Evolutionary conservation across 2,329 filamentous ascomycete species (phyloP).

Genomic region (Claviceps arundinis): DNA sequence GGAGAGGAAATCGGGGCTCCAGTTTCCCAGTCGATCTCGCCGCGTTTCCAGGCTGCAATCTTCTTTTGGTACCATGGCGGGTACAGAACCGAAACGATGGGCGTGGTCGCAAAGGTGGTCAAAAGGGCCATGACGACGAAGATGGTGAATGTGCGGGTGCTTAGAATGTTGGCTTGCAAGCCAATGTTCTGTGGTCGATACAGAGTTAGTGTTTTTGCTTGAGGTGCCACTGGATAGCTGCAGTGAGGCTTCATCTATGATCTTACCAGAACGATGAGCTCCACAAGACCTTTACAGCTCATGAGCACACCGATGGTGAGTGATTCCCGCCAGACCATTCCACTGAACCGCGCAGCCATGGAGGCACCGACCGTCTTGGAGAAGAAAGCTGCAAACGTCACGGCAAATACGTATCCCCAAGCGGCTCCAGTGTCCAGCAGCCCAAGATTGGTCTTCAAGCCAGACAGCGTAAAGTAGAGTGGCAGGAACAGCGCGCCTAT

Average conservation of each 20-base stretch:
- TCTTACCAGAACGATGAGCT: conserved; percentile 80
- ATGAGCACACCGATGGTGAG: conserved; percentile 80
- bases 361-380: conserved; percentile 79
- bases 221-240: background rate
- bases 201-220: background rate
- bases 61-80: conserved; percentile 48
- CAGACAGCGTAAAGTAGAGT: conserved; percentile 86
- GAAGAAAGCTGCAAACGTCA: conserved; percentile 68
- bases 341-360: conserved; percentile 60
- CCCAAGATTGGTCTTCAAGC: conserved; percentile 76
- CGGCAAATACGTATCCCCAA: conserved; percentile 81
- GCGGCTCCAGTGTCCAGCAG: conserved; percentile 68
- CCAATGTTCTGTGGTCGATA: conserved; percentile 48
- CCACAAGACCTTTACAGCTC: conserved; percentile 93
- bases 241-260: background rate
- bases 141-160: conserved; percentile 73
- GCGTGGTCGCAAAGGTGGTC: conserved; percentile 75
- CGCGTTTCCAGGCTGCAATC: conserved; percentile 49
- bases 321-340: conserved; percentile 80
- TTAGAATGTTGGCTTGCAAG: conserved; percentile 69
- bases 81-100: conserved; percentile 60
- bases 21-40: conserved; percentile 76
- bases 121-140: conserved; percentile 89
- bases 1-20: conserved; percentile 9
- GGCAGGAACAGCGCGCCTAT: conserved; percentile 74